A percentile compares a stretch with the other conserved stretches of the same genome.
phyloP scores from a whole-genome alignment of 2,329 filamentous ascomycete species.

The Talaromyces sp. region DNA sequence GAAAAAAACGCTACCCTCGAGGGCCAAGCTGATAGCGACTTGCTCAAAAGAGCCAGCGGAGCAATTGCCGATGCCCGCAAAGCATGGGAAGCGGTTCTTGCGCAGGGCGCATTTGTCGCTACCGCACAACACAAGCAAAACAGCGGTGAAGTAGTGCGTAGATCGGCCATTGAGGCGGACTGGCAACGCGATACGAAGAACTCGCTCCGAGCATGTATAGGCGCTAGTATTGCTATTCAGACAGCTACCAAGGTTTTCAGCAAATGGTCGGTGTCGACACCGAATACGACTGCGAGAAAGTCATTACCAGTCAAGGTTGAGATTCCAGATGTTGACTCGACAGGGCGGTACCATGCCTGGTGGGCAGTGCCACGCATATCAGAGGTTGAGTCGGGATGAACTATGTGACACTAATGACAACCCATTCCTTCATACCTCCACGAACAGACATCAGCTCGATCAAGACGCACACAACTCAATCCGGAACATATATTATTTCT shows the following conservation, averaged over 20 bases:
- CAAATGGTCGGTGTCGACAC: background rate
- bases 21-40: constrained; percentile 40
- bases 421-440: background rate
- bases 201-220: constrained; percentile 67
- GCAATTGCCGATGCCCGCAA: constrained; percentile 42
- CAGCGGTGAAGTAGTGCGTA: constrained; percentile 21
- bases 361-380: constrained; percentile 39
- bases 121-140: background rate
- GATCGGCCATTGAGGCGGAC: constrained; percentile 54
- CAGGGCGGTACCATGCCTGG: constrained; percentile 45
- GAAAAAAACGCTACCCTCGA: constrained; percentile 42
- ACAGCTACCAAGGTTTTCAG: constrained; percentile 56
- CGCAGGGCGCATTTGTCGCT: constrained; percentile 35
- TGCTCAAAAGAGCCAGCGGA: constrained; percentile 40
- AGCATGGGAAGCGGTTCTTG: constrained; percentile 42
- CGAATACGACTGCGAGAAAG: background rate
- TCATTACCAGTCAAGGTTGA: constrained; percentile 31
- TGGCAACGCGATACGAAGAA: constrained; percentile 62
- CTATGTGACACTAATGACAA: background rate
- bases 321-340: constrained; percentile 39
- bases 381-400: constrained; percentile 11
- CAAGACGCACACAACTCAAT: background rate
- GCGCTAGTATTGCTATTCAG: constrained; percentile 62
- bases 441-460: background rate
- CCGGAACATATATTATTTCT: background rate